Evolutionary conservation across 2,329 filamentous ascomycete species (phyloP).

Genomic region (Lecanicillium sp.): DNA sequence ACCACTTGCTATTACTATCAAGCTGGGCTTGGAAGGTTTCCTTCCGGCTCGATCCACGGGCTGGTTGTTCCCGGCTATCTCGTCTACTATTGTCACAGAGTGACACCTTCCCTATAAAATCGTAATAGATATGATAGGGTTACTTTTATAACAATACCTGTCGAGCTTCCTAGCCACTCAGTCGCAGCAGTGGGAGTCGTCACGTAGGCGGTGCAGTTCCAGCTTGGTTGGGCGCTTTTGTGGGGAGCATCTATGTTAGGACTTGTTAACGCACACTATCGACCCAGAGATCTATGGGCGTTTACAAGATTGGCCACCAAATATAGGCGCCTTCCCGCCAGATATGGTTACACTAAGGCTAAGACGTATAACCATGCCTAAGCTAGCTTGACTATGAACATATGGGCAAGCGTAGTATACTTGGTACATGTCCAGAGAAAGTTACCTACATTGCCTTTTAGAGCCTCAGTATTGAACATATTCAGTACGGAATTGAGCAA

Average conservation of each 20-base stretch:
- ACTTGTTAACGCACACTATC: neutral
- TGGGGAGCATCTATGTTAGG: neutral
- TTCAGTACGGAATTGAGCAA: neutral
- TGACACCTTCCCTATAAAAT: neutral
- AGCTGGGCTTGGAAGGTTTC: neutral
- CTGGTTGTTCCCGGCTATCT: neutral
- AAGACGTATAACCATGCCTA: neutral
- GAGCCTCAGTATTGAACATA: neutral
- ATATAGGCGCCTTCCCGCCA: too few species aligned
- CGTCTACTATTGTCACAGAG: neutral
- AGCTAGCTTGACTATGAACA: neutral
- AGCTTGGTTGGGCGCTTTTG: neutral
- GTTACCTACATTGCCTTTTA: neutral
- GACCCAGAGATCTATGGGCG: neutral
- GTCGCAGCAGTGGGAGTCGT: neutral
- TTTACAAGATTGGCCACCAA: neutral
- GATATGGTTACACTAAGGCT: neutral
- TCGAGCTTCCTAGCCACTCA: neutral
- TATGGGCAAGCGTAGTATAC: neutral
- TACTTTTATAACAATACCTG: neutral
- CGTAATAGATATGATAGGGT: neutral
- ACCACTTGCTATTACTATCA: neutral
- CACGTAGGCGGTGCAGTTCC: neutral
- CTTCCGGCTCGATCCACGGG: neutral
- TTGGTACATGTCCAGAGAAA: neutral